Percentiles rank a stretch among this genome's conserved stretches.
These are phyloP conservation scores for Rhodotorula sphaerocarpa DNA, from an alignment of 768 basidiomycete species.

Conservation along the genomic window DNA sequence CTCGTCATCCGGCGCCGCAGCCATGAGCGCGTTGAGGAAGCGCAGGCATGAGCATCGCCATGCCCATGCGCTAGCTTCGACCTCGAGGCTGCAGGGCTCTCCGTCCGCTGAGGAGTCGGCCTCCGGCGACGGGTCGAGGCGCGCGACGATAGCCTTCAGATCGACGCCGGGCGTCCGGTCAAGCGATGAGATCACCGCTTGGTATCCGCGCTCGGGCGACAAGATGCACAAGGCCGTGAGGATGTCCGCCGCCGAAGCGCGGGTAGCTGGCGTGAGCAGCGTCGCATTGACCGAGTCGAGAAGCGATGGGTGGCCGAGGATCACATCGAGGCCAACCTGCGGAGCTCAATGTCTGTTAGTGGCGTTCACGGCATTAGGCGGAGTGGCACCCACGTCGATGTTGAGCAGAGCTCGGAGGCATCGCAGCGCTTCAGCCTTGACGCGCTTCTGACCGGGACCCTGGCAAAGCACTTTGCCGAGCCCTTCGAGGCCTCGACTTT, in stretches of 20 bases:
- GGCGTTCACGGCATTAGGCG: too few species aligned
- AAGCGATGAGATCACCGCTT: too few species aligned
- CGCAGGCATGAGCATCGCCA: conserved; percentile 61
- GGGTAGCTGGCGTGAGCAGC: conserved; percentile 58
- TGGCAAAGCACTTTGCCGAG: conserved; percentile 55
- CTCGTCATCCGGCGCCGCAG: too few species aligned
- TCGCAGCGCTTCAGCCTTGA: conserved; percentile 65
- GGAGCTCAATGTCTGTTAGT: too few species aligned
- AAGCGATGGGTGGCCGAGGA: conserved; percentile 57
- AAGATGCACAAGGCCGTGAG: conserved; percentile 76
- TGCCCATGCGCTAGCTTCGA: conserved; percentile 48
- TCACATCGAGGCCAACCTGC: too few species aligned
- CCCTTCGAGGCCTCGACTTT: conserved; percentile 58
- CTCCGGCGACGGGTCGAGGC: too few species aligned
- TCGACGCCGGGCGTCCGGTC: too few species aligned
- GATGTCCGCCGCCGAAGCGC: conserved; percentile 63
- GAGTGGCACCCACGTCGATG: conserved; percentile 56
- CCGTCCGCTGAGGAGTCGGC: too few species aligned
- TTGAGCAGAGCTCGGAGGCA: conserved; percentile 76
- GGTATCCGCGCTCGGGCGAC: too few species aligned
- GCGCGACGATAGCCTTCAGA: too few species aligned
- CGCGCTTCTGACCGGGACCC: conserved; percentile 61
- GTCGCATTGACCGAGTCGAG: conserved; percentile 67
- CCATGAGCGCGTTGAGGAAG: conserved; percentile 68
- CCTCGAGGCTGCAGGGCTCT: too few species aligned